Evolutionary conservation across 2,329 filamentous ascomycete genomes (phyloP), one percentile per base, ranked within the genome.

Genomic region (Rhytidhysteron rufulum): DNA sequence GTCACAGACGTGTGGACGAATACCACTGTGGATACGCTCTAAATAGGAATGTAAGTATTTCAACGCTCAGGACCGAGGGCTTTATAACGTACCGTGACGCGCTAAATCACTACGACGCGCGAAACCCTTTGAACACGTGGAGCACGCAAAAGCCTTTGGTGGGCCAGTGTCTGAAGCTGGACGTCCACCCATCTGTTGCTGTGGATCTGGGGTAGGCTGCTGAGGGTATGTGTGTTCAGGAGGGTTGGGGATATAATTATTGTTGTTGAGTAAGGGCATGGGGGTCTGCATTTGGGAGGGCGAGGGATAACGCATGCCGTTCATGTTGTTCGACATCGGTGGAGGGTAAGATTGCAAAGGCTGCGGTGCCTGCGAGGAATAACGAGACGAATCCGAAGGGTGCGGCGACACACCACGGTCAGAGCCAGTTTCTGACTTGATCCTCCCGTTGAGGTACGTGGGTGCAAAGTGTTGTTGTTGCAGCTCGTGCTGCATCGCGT

Each of bases 11-110:
- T 98, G 93, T 35, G 93, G 93, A 43, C 91, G 78, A 42, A 90
- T 78, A 33, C 91, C 91, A 45, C 83, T 95, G 68, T 98, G 93
- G 51, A 98, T 98, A 33, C 93, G 88, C 70, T 97, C 91, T 96
- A 50, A 20, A 30, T 18, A 32, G 25, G 40, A 13, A 57, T 68
- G 62, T 56, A 52, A 53, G 37, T 33, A 45, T 42, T 36, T 17
- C 32, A 36, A 49, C 47, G 53, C 39, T 51, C 51, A 51, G 43
- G 53, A 56, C 41, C 55, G 54, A 57, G 62, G 57, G 54, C 58
- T 68, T 85, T 66, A 8, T 13, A 27, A 7, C 24, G 13, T 80
- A 96, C 91, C 91, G 69, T 98, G 93, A 57, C 93, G 81, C 48
- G 90, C 88, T 37, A 97, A 80, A 70, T 98, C 93, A 68, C 91